These are phyloP conservation scores for Nicotiana noctiflora DNA, from an alignment of 257 asterid species.

Conservation along the genomic window DNA sequence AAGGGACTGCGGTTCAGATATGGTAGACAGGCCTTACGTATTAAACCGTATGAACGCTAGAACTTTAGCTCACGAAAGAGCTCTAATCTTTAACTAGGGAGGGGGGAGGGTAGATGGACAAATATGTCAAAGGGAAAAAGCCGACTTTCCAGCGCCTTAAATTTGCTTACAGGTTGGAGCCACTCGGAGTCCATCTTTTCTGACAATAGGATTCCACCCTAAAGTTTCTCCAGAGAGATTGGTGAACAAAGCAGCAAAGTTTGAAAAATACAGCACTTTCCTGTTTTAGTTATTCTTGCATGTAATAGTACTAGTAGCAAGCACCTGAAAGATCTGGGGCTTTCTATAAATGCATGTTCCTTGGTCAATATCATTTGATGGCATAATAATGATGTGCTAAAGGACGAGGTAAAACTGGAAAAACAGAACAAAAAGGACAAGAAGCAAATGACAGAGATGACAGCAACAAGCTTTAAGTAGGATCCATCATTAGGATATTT, in stretches of 20 bases:
- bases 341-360: background rate
- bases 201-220: background rate
- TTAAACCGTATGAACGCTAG: background rate
- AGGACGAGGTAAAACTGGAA: background rate
- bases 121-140: background rate
- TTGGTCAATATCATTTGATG: background rate
- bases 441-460: background rate
- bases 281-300: background rate
- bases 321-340: background rate
- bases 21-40: background rate
- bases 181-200: background rate
- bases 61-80: background rate
- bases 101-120: background rate
- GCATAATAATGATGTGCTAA: background rate
- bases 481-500: slow-evolving; percentile 3
- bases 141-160: background rate
- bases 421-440: background rate
- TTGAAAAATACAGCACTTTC: background rate
- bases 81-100: background rate
- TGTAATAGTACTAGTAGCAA: background rate
- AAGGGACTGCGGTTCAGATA: background rate
- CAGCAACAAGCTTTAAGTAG: background rate
- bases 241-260: slow-evolving; percentile 4
- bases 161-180: background rate
- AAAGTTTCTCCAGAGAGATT: background rate